phyloP scores from a whole-genome alignment of 345 rosid genomes.

The Linum lewisii region DNA sequence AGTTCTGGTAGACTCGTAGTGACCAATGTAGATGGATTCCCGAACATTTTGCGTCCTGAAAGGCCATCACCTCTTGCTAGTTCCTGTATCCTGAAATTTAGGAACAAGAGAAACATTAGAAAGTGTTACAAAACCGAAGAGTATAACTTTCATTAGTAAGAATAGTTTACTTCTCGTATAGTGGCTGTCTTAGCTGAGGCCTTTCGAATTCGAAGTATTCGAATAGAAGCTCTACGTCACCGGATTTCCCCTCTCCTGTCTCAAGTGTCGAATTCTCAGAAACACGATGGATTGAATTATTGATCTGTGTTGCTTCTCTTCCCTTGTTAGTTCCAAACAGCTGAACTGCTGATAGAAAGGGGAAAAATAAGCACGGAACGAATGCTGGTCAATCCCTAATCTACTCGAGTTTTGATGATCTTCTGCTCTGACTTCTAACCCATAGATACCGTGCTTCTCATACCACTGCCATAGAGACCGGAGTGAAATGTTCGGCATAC shows the following conservation, averaged over 20 bases:
- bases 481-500: conserved; percentile 29
- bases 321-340: conserved; percentile 24
- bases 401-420: conserved; percentile 31
- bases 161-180: conserved; percentile 37
- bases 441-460: conserved; percentile 41
- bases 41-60: conserved; percentile 27
- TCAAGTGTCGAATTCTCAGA: conserved; percentile 1
- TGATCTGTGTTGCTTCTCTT: neutral
- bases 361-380: conserved; percentile 46
- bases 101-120: conserved; percentile 1
- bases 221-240: conserved; percentile 34
- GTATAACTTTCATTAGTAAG: neutral
- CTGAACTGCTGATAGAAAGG: conserved; percentile 49
- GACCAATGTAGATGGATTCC: conserved; percentile 32
- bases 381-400: conserved; percentile 32
- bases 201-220: conserved; percentile 50
- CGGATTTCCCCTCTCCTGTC: conserved; percentile 6
- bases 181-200: conserved; percentile 44
- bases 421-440: conserved; percentile 44
- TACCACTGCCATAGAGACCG: conserved; percentile 50
- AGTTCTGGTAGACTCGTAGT: conserved; percentile 30
- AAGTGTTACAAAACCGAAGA: neutral
- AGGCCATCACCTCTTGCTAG: conserved; percentile 24
- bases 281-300: neutral
- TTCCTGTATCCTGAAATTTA: conserved; percentile 37